Base-by-base conservation (phyloP, 768 basidiomycete genomes). In the Infundibulicybe gibba region DNA sequence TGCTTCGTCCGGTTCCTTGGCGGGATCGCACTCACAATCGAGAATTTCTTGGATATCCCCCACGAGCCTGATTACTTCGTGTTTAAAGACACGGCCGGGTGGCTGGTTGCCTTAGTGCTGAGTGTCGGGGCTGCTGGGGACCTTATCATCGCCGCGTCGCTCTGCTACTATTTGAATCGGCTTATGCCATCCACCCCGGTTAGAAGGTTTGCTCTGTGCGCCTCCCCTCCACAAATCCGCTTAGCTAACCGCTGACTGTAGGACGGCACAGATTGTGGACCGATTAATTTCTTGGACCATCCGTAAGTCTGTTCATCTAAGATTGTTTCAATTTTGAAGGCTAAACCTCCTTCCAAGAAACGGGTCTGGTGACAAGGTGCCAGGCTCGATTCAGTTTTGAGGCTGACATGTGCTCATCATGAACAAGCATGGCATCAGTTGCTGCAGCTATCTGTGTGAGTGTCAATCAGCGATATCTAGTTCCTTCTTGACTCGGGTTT, bases 271-370 rank as follows among this genome's bases (percentile, higher is more conserved):
- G 21, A 37, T 60, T 6, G 19, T 63, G n/a, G 51, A 61, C 32
- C 43, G 55, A 16, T 38, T 63, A 14, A 43, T 60, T 32, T 49
- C 50, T 19, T 61, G 55, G 54, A 55, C 59, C n/a, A 58, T 64
- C 13, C 56, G 61, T 64, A 44, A 8, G 59, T 49, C 11, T 33
- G 5, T 14, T 19, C 9, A 8, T 16, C 20, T n/a, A n/a, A n/a
- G n/a, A n/a, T n/a, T n/a, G n/a, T 31, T 47, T 50, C 19, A 16
- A 41, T 5, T 2, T 39, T 10, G 6, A n/a, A 3, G 12, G 11
- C 20, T 25, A 3, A 14, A 9, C 3, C 41, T 14, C 32, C 14
- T 1, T 20, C 1, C 5, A 33, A 61, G 60, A 59, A 48, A 61
- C 58, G 3, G 60, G 60, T 2, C 41, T 61, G 14, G 21, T 59